phyloP scores from a whole-genome alignment of 306 rosid species.

The Inga leiocalycina region DNA sequence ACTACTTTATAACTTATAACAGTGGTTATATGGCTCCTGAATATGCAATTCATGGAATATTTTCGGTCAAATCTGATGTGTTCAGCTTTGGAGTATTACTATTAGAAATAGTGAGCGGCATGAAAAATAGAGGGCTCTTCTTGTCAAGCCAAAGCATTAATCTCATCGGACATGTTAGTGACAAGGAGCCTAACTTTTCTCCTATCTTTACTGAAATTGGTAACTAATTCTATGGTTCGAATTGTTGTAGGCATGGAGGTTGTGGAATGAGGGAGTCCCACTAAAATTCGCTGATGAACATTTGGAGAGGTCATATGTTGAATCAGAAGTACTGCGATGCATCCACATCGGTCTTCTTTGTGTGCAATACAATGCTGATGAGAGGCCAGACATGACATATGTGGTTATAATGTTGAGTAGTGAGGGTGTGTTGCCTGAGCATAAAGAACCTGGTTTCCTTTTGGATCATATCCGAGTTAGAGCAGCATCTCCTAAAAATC shows the following conservation, averaged over 20 bases:
- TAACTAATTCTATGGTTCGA: background rate
- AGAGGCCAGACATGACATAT: slow-evolving; percentile 50
- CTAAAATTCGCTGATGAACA: slow-evolving; percentile 20
- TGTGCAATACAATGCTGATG: slow-evolving; percentile 44
- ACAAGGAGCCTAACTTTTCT: background rate
- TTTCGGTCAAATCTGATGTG: slow-evolving; percentile 1
- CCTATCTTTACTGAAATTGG: background rate
- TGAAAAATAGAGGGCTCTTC: background rate
- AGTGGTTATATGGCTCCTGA: slow-evolving; percentile 20
- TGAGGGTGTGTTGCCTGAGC: slow-evolving; percentile 38
- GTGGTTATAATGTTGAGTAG: slow-evolving; percentile 50
- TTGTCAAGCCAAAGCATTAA: background rate
- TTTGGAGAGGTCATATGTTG: background rate
- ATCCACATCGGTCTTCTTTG: slow-evolving; percentile 55
- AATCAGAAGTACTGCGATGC: slow-evolving; percentile 34
- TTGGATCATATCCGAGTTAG: background rate
- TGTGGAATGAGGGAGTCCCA: slow-evolving; percentile 31
- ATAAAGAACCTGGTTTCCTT: slow-evolving; percentile 47
- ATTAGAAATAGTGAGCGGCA: slow-evolving; percentile 30
- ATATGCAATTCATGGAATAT: background rate
- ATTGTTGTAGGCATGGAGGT: slow-evolving; percentile 37
- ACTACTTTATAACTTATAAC: background rate
- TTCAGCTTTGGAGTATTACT: slow-evolving; percentile 25
- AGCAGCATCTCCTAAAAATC: slow-evolving; percentile 7
- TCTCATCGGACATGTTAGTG: slow-evolving; percentile 28